Conservation (phyloP, 2,329 filamentous ascomycete genomes). For the Mycosphaerelloides madeirae region DNA sequence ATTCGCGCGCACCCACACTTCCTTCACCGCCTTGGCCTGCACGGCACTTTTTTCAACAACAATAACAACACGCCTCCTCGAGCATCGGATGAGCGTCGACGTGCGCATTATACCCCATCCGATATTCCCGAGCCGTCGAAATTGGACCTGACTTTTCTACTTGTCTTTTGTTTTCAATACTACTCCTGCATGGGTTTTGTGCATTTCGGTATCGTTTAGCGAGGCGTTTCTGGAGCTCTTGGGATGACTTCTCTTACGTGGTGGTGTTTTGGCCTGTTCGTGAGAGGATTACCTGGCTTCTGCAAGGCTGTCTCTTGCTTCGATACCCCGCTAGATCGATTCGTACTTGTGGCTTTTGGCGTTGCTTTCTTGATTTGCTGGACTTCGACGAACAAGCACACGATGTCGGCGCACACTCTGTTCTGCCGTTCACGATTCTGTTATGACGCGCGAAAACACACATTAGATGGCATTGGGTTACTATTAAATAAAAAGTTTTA, state of each 20-base stretch:
- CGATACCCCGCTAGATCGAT: slow-evolving; percentile 20
- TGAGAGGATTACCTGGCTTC: slow-evolving; percentile 28
- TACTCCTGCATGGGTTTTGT: slow-evolving; percentile 1
- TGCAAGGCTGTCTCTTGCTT: slow-evolving; percentile 19
- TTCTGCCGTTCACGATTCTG: too few species aligned
- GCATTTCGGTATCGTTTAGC: slow-evolving; percentile 23
- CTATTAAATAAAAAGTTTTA: too few species aligned
- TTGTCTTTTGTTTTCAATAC: slow-evolving; percentile 11
- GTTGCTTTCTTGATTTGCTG: too few species aligned
- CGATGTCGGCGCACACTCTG: too few species aligned
- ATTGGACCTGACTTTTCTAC: slow-evolving; percentile 3
- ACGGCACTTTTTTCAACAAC: neutral
- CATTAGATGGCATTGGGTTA: too few species aligned
- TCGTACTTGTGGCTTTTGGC: slow-evolving; percentile 1
- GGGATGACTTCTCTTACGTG: slow-evolving; percentile 27
- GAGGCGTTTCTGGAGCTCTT: slow-evolving; percentile 26
- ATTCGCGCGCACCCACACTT: slow-evolving; percentile 15
- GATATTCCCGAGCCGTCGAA: neutral
- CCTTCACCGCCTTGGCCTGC: slow-evolving; percentile 18
- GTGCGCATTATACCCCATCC: neutral
- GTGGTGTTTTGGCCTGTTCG: slow-evolving; percentile 11
- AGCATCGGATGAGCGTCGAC: slow-evolving; percentile 2
- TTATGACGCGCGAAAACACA: too few species aligned
- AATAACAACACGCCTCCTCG: too few species aligned
- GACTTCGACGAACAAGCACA: too few species aligned